These are phyloP conservation scores for Brettanomyces sp. DNA, from an alignment of 805 yeast species.

Conservation along the genomic window DNA sequence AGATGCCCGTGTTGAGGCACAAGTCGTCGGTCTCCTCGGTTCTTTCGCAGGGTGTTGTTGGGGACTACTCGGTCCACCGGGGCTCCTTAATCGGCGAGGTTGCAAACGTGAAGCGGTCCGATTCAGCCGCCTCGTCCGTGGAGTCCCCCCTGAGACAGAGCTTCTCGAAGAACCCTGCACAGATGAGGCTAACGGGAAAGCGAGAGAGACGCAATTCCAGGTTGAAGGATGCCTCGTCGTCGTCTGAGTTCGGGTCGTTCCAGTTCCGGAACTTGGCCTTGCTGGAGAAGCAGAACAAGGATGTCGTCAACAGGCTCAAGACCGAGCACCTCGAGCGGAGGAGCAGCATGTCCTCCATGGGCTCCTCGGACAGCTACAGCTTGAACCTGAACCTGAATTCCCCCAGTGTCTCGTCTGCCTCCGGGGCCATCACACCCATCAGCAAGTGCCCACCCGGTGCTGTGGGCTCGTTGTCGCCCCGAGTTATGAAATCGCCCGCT, in stretches of 20 bases:
- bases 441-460: background rate
- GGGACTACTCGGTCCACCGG: slow-evolving; percentile 4
- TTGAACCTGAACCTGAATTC: slow-evolving; percentile 7
- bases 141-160: slow-evolving; percentile 20
- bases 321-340: slow-evolving; percentile 66
- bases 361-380: slow-evolving; percentile 30
- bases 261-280: slow-evolving; percentile 83
- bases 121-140: slow-evolving; percentile 18
- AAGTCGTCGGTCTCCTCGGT: background rate
- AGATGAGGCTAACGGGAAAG: slow-evolving; percentile 30
- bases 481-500: slow-evolving; percentile 12
- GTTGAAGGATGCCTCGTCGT: slow-evolving; percentile 45
- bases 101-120: slow-evolving; percentile 5
- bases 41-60: slow-evolving; percentile 2
- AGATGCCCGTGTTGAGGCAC: background rate
- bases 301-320: slow-evolving; percentile 78
- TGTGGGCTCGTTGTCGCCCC: background rate
- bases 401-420: background rate
- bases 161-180: slow-evolving; percentile 15
- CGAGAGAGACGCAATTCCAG: slow-evolving; percentile 69
- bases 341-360: slow-evolving; percentile 30
- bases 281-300: slow-evolving; percentile 88
- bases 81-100: background rate
- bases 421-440: slow-evolving; percentile 18
- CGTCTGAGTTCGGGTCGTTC: slow-evolving; percentile 83